phyloP scores from a whole-genome alignment of 2,329 filamentous ascomycete genomes.

The Cladosporium sphaerospermum region DNA sequence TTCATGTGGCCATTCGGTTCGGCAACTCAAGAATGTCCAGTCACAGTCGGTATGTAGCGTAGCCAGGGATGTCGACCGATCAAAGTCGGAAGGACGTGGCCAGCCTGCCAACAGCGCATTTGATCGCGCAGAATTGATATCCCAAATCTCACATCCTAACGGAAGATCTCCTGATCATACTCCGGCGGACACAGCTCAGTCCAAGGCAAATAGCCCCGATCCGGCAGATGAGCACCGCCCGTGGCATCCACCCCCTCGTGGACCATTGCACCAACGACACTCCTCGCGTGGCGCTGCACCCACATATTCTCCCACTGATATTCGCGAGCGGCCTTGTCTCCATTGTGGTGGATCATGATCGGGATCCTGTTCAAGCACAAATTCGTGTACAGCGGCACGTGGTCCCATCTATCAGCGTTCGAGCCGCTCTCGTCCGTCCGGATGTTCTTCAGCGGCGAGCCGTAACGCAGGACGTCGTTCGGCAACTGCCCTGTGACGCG shows the following conservation, averaged over 20 bases:
- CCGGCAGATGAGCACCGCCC: slow-evolving; percentile 4
- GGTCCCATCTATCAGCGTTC: slow-evolving; percentile 14
- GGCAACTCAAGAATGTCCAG: too few species aligned
- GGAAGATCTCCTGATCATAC: slow-evolving; percentile 18
- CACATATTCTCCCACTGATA: slow-evolving; percentile 15
- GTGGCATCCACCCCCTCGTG: not conserved
- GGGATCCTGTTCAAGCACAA: slow-evolving; percentile 21
- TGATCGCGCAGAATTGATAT: not conserved
- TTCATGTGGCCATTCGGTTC: too few species aligned
- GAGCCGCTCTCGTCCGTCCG: not conserved
- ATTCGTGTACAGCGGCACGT: slow-evolving; percentile 20
- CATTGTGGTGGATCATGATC: slow-evolving; percentile 25
- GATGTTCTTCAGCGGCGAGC: slow-evolving; percentile 7
- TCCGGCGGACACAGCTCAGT: slow-evolving; percentile 16
- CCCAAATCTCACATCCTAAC: not conserved
- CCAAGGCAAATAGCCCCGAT: slow-evolving; percentile 13
- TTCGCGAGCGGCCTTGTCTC: slow-evolving; percentile 16
- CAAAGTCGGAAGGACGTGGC: too few species aligned
- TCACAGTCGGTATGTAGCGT: too few species aligned
- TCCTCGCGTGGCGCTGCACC: slow-evolving; percentile 15
- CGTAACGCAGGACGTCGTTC: slow-evolving; percentile 10
- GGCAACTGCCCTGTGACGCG: slow-evolving; percentile 12
- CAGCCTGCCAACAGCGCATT: too few species aligned
- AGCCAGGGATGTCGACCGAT: too few species aligned
- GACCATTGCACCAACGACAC: slow-evolving; percentile 12